A percentile compares a stretch with the other conserved stretches of the same genome.
Evolutionary conservation across 2,329 filamentous ascomycete genomes (phyloP).

Genomic region (Aspergillus aculeatinus): DNA sequence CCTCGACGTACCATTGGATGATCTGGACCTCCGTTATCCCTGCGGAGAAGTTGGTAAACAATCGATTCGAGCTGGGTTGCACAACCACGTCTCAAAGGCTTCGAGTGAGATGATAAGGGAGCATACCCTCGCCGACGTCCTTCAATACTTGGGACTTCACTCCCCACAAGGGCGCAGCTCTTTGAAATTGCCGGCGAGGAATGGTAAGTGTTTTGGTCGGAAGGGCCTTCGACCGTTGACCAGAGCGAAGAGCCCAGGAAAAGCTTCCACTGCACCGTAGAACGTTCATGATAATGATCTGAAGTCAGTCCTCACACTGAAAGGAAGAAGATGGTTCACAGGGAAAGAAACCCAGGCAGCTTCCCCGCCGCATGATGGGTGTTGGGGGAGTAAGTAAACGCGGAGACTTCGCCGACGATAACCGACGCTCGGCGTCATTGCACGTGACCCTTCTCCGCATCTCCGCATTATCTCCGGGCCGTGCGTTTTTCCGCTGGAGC

Average conservation of each 20-base stretch:
- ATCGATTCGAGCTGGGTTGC: constrained; percentile 3
- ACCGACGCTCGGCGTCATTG: constrained; percentile 21
- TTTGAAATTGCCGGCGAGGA: constrained; percentile 37
- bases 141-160: constrained; percentile 43
- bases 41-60: constrained; percentile 38
- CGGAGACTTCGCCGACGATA: constrained; percentile 23
- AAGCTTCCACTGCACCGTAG: constrained; percentile 33
- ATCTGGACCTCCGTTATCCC: constrained; percentile 98
- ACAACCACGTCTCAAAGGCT: neutral
- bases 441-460: constrained; percentile 29
- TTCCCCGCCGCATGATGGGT: constrained; percentile 9
- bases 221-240: constrained; percentile 25
- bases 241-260: constrained; percentile 27
- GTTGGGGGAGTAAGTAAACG: constrained; percentile 3
- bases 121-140: constrained; percentile 45
- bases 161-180: constrained; percentile 33
- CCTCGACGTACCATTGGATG: constrained; percentile 99
- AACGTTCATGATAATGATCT: constrained; percentile 29
- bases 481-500: constrained; percentile 5
- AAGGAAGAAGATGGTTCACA: neutral
- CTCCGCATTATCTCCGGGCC: constrained; percentile 4
- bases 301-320: neutral
- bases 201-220: constrained; percentile 26
- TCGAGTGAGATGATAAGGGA: neutral
- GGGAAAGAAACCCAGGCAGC: constrained; percentile 6